phyloP scores from a whole-genome alignment of 257 asterid genomes.

The Marsdenia floribunda region DNA sequence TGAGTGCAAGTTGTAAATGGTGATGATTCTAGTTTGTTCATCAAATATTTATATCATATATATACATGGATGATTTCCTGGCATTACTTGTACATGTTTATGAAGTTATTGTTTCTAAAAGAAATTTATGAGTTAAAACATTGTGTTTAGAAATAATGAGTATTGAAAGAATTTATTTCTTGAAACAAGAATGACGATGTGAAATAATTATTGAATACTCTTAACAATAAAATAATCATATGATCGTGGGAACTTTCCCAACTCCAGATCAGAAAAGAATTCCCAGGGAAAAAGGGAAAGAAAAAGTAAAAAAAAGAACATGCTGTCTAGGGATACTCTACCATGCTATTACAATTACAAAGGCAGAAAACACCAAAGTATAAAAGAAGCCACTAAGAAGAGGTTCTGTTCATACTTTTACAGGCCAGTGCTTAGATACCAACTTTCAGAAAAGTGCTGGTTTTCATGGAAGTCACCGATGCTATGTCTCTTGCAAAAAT shows the following conservation, averaged over 20 bases:
- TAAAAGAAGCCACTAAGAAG: not conserved
- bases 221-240: too few species aligned
- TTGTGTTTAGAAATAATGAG: too few species aligned
- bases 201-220: too few species aligned
- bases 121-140: too few species aligned
- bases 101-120: too few species aligned
- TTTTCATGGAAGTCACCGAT: not conserved
- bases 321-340: not conserved
- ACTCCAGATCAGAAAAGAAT: not conserved
- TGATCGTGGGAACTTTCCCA: not conserved
- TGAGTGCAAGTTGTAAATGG: too few species aligned
- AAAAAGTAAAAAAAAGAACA: not conserved
- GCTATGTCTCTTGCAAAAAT: not conserved
- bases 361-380: not conserved
- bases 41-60: too few species aligned
- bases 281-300: not conserved
- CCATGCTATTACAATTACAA: not conserved
- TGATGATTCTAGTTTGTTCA: too few species aligned
- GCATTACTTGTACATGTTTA: too few species aligned
- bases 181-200: too few species aligned
- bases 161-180: too few species aligned
- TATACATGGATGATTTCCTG: too few species aligned
- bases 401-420: slow-evolving; percentile 3
- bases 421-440: not conserved
- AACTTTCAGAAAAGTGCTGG: not conserved